A percentile compares a stretch with the other conserved stretches of the same genome.
Conservation (phyloP, 495 filamentous ascomycete genomes). For the Haplographium delicatum region DNA sequence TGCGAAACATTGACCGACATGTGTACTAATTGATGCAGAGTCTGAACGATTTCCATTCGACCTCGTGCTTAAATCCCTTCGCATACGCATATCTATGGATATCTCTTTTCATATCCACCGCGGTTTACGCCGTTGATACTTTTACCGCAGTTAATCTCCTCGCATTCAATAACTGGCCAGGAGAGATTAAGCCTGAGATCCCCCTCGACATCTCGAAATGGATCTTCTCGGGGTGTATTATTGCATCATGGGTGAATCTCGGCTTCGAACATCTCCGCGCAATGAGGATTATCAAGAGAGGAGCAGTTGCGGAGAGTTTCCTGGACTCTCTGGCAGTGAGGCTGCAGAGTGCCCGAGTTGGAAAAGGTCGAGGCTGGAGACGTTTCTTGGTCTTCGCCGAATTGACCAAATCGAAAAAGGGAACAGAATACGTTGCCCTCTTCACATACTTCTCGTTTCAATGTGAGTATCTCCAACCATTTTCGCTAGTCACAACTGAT, state of each 20-base stretch:
- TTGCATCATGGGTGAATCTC: conserved; percentile 75
- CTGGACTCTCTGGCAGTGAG: conserved; percentile 80
- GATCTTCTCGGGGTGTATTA: conserved; percentile 87
- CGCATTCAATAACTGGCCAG: conserved; percentile 62
- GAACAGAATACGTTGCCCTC: conserved; percentile 83
- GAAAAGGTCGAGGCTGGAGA: conserved; percentile 64
- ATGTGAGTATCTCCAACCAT: conserved; percentile 43
- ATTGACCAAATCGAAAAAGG: conserved; percentile 86
- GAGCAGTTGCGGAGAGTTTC: conserved; percentile 85
- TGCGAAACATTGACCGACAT: neutral
- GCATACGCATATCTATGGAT: conserved; percentile 84
- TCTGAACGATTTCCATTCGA: conserved; percentile 80
- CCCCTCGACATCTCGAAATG: conserved; percentile 69
- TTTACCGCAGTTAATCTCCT: conserved; percentile 91
- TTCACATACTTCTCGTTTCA: conserved; percentile 95
- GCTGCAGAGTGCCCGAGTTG: conserved; percentile 69
- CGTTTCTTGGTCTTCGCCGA: conserved; percentile 90
- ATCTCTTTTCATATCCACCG: conserved; percentile 69
- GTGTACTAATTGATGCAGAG: conserved; percentile 51
- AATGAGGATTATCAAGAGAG: conserved; percentile 69
- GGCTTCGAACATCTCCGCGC: conserved; percentile 73
- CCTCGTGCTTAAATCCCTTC: conserved; percentile 66
- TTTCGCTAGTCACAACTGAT: neutral
- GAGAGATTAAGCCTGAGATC: conserved; percentile 58
- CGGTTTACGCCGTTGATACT: conserved; percentile 83